Evolutionary conservation across 1,284 basidiomycete species (phyloP).

Genomic region (Kwoniella shivajii): DNA sequence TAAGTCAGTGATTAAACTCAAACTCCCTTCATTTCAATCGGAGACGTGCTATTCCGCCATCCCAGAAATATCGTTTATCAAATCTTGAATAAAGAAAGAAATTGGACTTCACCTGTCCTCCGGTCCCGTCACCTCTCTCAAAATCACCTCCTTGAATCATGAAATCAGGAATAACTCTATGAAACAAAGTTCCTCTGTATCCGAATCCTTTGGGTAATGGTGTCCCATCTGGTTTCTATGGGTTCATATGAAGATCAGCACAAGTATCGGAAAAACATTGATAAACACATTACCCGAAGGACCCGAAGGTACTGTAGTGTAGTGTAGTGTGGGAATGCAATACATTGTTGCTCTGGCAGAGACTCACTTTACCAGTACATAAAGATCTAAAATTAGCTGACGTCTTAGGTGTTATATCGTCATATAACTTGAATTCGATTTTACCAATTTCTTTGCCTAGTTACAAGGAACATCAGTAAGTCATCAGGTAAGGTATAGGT

Average conservation of each 20-base stretch:
- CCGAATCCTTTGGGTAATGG: conserved; percentile 58
- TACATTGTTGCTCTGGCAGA: no score
- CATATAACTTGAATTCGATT: conserved; percentile 56
- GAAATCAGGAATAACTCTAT: conserved; percentile 68
- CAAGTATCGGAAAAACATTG: neutral
- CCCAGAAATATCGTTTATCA: no score
- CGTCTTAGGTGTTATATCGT: conserved; percentile 46
- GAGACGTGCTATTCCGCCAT: no score
- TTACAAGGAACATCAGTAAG: neutral
- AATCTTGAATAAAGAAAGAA: neutral
- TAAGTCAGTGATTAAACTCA: no score
- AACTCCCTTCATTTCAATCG: no score
- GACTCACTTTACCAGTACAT: conserved; percentile 57
- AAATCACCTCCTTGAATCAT: conserved; percentile 71
- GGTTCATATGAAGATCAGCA: no score
- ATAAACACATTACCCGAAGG: no score
- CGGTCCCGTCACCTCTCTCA: conserved; percentile 63
- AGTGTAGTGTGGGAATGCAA: no score
- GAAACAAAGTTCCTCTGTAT: conserved; percentile 69
- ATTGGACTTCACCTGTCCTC: conserved; percentile 46
- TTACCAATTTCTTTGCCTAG: conserved; percentile 42
- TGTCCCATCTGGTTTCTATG: conserved; percentile 31
- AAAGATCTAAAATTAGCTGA: conserved; percentile 64
- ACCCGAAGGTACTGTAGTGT: no score
- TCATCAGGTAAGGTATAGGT: neutral